Conservation (phyloP, 345 rosid genomes). For the Cochlearia excelsa region DNA sequence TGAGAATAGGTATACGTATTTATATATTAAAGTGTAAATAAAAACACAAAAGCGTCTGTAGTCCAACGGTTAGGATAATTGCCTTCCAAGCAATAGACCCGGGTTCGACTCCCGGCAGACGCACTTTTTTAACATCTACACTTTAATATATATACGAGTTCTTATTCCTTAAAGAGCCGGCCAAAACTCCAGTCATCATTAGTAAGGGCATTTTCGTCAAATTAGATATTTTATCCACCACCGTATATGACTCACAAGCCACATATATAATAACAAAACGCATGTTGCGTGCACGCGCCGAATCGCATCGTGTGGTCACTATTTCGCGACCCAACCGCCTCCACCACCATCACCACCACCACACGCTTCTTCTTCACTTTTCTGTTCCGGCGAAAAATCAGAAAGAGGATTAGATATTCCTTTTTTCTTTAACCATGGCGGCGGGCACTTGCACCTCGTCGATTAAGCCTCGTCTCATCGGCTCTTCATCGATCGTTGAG, state of each 20-base stretch:
- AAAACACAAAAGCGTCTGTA: constrained; percentile 42
- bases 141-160: too few species aligned
- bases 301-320: constrained; percentile 34
- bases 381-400: constrained; percentile 25
- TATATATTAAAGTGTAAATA: too few species aligned
- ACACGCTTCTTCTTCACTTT: constrained; percentile 13
- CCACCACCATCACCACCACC: constrained; percentile 21
- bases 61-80: constrained; percentile 94
- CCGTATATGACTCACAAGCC: too few species aligned
- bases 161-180: not conserved
- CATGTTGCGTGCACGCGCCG: constrained; percentile 41
- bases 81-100: constrained; percentile 90
- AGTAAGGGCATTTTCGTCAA: not conserved
- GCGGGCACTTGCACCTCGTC: constrained; percentile 56
- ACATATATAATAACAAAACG: not conserved
- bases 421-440: constrained; percentile 50
- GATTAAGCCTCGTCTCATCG: constrained; percentile 49
- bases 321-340: constrained; percentile 19
- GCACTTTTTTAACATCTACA: constrained; percentile 21
- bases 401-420: not conserved
- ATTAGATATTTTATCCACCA: too few species aligned
- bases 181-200: not conserved
- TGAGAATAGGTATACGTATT: too few species aligned
- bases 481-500: constrained; percentile 40
- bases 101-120: constrained; percentile 90